Conservation (phyloP, 345 rosid genomes). For the Eucalyptus lansdowneana region DNA sequence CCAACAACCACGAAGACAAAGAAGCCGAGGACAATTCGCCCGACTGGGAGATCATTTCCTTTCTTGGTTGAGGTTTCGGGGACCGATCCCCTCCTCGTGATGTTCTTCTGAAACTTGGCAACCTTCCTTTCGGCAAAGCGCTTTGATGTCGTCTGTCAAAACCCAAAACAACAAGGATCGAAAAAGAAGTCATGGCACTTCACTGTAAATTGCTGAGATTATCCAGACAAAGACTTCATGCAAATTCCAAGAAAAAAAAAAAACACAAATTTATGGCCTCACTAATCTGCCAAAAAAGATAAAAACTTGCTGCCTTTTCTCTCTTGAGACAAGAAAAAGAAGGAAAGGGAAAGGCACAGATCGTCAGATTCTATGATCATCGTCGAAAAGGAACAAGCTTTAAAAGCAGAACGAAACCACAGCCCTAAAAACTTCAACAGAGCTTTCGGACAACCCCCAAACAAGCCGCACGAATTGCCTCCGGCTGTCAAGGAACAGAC, state of each 20-base stretch:
- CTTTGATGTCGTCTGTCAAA: conserved; percentile 15
- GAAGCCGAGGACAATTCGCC: conserved; percentile 20
- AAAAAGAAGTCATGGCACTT: neutral
- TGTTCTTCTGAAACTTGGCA: conserved; percentile 19
- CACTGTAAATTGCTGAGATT: neutral
- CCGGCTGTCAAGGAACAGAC: neutral
- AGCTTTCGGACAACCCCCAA: neutral
- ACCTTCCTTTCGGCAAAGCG: conserved; percentile 16
- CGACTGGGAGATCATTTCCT: conserved; percentile 17
- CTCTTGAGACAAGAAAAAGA: neutral
- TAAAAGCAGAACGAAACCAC: neutral
- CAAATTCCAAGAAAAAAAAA: neutral
- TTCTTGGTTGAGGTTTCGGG: conserved; percentile 10
- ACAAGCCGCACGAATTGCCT: neutral
- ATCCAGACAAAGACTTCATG: neutral
- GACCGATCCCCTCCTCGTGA: conserved; percentile 16
- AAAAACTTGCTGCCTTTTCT: neutral
- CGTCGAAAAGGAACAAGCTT: neutral
- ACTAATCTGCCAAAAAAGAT: neutral
- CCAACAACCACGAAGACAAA: conserved; percentile 23
- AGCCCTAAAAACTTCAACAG: neutral
- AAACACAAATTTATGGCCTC: neutral
- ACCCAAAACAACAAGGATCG: neutral
- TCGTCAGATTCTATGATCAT: neutral
- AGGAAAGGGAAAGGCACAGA: neutral